Evolutionary conservation across 371 early-diverging fungal species (phyloP).

Genomic region (Circinella umbellata): DNA sequence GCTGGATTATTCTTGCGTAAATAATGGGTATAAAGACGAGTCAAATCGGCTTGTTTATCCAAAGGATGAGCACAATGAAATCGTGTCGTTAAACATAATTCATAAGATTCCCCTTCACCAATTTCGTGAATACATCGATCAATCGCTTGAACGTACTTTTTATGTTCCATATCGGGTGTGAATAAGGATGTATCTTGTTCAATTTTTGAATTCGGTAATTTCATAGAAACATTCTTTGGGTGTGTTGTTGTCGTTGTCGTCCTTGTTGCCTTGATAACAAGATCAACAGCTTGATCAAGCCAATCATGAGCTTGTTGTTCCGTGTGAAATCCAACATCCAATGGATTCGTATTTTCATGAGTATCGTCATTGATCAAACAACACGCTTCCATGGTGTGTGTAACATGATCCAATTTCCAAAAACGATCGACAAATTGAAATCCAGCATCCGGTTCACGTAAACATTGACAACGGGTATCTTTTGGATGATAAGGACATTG

Average conservation of each 20-base stretch:
- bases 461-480: slow-evolving; percentile 41
- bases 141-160: slow-evolving; percentile 72
- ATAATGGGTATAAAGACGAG: slow-evolving; percentile 63
- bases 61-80: slow-evolving; percentile 44
- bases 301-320: slow-evolving; percentile 24
- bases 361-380: slow-evolving; percentile 40
- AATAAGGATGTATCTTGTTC: slow-evolving; percentile 28
- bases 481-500: slow-evolving; percentile 32
- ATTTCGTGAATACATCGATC: slow-evolving; percentile 70
- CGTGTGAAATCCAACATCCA: slow-evolving; percentile 21
- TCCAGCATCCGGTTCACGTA: slow-evolving; percentile 76
- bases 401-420: slow-evolving; percentile 74
- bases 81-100: slow-evolving; percentile 91
- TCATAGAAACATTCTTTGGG: not conserved
- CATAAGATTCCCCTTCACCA: slow-evolving; percentile 90
- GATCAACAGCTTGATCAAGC: slow-evolving; percentile 27
- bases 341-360: not conserved
- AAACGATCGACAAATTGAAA: slow-evolving; percentile 85
- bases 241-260: not conserved
- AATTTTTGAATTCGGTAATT: too few species aligned
- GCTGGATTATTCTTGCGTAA: slow-evolving; percentile 86
- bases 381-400: slow-evolving; percentile 47
- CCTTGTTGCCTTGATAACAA: not conserved
- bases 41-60: slow-evolving; percentile 20
- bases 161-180: slow-evolving; percentile 50